Evolutionary conservation across 2,329 filamentous ascomycete genomes (phyloP).

Genomic region (Beauveria sp.): DNA sequence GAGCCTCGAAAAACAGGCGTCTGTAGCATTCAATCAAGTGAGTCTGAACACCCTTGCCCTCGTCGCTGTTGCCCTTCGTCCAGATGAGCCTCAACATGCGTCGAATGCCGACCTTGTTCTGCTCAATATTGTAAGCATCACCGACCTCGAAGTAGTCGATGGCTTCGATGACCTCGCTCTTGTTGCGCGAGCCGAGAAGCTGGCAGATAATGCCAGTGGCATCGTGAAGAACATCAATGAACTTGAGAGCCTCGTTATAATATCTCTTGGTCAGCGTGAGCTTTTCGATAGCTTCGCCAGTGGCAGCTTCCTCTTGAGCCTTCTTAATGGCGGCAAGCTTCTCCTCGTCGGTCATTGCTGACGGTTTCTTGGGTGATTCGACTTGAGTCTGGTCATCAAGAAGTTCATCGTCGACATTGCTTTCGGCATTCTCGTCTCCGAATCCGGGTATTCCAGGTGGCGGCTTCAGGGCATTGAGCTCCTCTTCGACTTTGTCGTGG

Average conservation of each 20-base stretch:
- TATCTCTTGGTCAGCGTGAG: conserved; percentile 83
- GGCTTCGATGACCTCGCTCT: conserved; percentile 96
- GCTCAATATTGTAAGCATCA: conserved; percentile 92
- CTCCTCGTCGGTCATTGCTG: conserved; percentile 70
- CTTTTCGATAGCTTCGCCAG: conserved; percentile 79
- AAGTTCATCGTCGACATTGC: conserved; percentile 66
- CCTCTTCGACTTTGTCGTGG: conserved; percentile 72
- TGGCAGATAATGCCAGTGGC: conserved; percentile 77
- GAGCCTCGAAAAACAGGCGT: conserved; percentile 90
- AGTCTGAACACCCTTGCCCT: conserved; percentile 94
- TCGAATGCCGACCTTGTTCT: conserved; percentile 84
- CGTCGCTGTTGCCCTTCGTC: conserved; percentile 98
- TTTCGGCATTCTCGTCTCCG: conserved; percentile 57
- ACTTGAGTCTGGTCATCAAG: conserved; percentile 84
- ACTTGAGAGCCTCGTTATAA: conserved; percentile 86
- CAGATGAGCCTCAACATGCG: conserved; percentile 96
- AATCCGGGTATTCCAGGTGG: conserved; percentile 59
- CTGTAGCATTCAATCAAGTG: conserved; percentile 97
- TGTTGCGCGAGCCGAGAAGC: conserved; percentile 88
- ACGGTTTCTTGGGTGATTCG: conserved; percentile 59
- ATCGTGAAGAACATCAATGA: conserved; percentile 84
- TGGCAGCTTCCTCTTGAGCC: conserved; percentile 79
- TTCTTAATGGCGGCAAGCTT: conserved; percentile 67
- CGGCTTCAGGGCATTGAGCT: conserved; percentile 74
- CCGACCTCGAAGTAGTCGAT: conserved; percentile 98